Base-by-base conservation (phyloP, 225 moss, liverwort and hornwort species). In the Thuidium tamariscinum region DNA sequence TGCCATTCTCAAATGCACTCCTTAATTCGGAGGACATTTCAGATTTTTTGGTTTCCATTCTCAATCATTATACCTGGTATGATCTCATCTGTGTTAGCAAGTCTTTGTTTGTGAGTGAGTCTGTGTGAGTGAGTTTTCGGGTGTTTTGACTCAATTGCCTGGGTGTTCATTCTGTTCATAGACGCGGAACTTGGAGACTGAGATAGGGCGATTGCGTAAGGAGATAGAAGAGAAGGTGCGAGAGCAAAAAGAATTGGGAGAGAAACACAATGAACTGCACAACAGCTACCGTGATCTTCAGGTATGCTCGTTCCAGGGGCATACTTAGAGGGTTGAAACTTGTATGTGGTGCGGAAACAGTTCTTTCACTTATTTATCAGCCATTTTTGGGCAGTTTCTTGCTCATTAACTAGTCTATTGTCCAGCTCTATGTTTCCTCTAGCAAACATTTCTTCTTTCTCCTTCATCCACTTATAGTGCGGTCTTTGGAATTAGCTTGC, bases 281-380 rank as follows among this genome's bases (percentile, higher is more conserved):
- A 55, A 87, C 55, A 91, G 85, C 62, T 90, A 90, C 87, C n/a
- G 61, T 78, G 91, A 90, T 83, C 87, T 93, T 65, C 90, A 93
- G 89, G 93, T 91, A 85, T 64, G 70, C 62, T 86, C 78, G 75
- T 74, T 83, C 54, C 30, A 64, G 41, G 49, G 30, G 25, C 61
- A 36, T 34, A 81, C 19, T 70, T 16, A 26, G 60, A 85, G 59
- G 48, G 68, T 79, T 78, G 84, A 66, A 84, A 66, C 42, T 77
- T 82, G 72, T 46, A 46, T 67, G 4, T 29, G 34, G n/a, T 63
- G 75, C 76, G 41, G 21, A 44, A 70, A 71, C 57, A 22, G 29
- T 69, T 37, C 64, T 56, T 83, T 68, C 81, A 39, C 41, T 21
- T 54, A 32, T 60, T 20, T 78, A 49, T 63, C 32, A 68, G 74